A percentile compares a stretch with the other conserved stretches of the same genome.
Conservation (phyloP, 2,329 filamentous ascomycete species). For the Aspergillus novoparasiticus region DNA sequence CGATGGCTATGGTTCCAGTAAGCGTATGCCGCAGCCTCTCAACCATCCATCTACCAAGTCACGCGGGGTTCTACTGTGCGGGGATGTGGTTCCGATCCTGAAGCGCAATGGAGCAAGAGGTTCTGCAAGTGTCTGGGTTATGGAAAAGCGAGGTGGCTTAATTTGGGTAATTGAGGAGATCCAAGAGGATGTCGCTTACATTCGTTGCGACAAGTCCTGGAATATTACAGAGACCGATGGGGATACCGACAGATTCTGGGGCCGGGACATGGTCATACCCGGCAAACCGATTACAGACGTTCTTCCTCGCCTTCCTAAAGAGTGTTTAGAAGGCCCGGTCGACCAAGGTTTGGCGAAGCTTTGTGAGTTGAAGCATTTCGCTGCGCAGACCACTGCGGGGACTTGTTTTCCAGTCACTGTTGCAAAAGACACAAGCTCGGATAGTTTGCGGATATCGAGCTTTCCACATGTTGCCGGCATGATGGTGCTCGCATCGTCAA, state of each 20-base stretch:
- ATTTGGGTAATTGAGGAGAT: slow-evolving; percentile 99
- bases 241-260: slow-evolving; percentile 86
- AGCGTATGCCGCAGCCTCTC: slow-evolving; percentile 56
- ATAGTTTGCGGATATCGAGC: slow-evolving; percentile 81
- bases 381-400: slow-evolving; percentile 74
- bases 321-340: slow-evolving; percentile 67
- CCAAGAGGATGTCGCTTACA: slow-evolving; percentile 82
- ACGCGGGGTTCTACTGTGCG: slow-evolving; percentile 86
- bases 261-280: slow-evolving; percentile 64
- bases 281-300: slow-evolving; percentile 77
- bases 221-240: slow-evolving; percentile 70
- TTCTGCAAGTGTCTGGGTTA: slow-evolving; percentile 96
- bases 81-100: slow-evolving; percentile 96
- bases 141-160: slow-evolving; percentile 89
- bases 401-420: slow-evolving; percentile 85
- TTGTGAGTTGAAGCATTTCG: slow-evolving; percentile 74
- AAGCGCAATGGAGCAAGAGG: slow-evolving; percentile 92
- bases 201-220: slow-evolving; percentile 78
- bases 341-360: slow-evolving; percentile 79
- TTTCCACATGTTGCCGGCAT: slow-evolving; percentile 98
- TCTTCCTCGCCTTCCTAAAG: slow-evolving; percentile 76
- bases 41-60: slow-evolving; percentile 76
- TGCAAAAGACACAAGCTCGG: slow-evolving; percentile 68
- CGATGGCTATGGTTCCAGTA: slow-evolving; percentile 56
- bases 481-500: slow-evolving; percentile 81